phyloP scores from a whole-genome alignment of 2,329 filamentous ascomycete genomes.

The Pyricularia sp. region DNA sequence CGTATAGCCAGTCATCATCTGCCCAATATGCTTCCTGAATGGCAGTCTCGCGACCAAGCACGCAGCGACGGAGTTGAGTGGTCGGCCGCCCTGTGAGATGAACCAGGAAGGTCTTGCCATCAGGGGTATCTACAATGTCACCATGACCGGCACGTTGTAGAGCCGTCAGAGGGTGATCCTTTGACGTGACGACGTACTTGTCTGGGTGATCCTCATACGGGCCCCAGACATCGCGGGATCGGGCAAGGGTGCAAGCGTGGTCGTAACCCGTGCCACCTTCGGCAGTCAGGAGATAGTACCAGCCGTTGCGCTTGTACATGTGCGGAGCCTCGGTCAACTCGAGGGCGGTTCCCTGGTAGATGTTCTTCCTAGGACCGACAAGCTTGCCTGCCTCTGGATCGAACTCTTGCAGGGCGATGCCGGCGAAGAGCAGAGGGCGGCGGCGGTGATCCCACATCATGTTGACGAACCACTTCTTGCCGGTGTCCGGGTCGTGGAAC shows the following conservation, averaged over 20 bases:
- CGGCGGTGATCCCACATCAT: conserved; percentile 42
- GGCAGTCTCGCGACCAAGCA: conserved; percentile 40
- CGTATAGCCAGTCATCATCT: conserved; percentile 48
- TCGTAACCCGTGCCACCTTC: conserved; percentile 30
- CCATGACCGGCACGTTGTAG: conserved; percentile 65
- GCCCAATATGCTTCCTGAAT: conserved; percentile 48
- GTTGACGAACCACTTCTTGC: conserved; percentile 42
- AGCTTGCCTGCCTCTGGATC: conserved; percentile 34
- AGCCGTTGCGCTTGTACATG: conserved; percentile 27
- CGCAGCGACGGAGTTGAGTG: conserved; percentile 36
- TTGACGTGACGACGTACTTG: conserved; percentile 40
- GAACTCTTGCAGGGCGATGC: conserved; percentile 46
- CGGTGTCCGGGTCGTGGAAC: conserved; percentile 40
- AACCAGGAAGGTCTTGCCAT: conserved; percentile 39
- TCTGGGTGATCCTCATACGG: conserved; percentile 48
- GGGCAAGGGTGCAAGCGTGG: conserved; percentile 39
- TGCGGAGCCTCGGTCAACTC: conserved; percentile 30
- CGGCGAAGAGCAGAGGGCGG: conserved; percentile 36
- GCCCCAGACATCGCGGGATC: conserved; percentile 38
- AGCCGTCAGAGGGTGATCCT: conserved; percentile 32
- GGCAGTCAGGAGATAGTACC: conserved; percentile 30
- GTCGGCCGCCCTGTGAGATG: conserved; percentile 39
- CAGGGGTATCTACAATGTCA: conserved; percentile 36
- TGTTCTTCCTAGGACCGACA: conserved; percentile 40
- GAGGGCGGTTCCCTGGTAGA: conserved; percentile 42